Conservation (phyloP, 768 basidiomycete genomes). For the Leccinellum albellum region DNA sequence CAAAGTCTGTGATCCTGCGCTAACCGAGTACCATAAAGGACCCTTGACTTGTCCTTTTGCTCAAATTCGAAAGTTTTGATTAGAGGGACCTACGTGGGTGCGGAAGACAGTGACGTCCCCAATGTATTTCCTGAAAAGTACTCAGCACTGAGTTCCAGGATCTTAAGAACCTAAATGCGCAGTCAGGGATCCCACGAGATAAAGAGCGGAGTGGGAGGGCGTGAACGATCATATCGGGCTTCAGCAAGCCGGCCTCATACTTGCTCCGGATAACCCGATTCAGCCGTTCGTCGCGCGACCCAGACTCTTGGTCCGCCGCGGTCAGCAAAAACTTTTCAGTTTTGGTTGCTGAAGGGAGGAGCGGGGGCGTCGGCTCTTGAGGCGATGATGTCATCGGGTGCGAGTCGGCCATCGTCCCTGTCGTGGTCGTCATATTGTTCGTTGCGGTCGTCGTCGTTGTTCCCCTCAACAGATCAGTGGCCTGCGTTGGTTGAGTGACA, state of each 20-base stretch:
- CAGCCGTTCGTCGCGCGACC: constrained; percentile 82
- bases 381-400: constrained; percentile 1
- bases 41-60: too few relatives aligned
- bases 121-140: too few relatives aligned
- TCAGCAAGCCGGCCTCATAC: constrained; percentile 92
- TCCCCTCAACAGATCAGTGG: constrained; percentile 21
- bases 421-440: background rate
- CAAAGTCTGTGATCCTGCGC: too few relatives aligned
- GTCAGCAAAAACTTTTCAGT: constrained; percentile 72
- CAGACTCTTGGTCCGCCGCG: constrained; percentile 91
- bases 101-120: too few relatives aligned
- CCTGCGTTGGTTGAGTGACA: constrained; percentile 8
- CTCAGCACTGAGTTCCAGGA: too few relatives aligned
- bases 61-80: too few relatives aligned
- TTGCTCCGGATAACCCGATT: constrained; percentile 92
- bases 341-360: constrained; percentile 71
- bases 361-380: constrained; percentile 42
- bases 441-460: background rate
- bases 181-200: too few relatives aligned
- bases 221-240: too few relatives aligned
- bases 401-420: constrained; percentile 20
- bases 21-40: too few relatives aligned
- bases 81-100: too few relatives aligned
- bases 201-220: too few relatives aligned
- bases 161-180: too few relatives aligned